Conservation (phyloP, 257 asterid species). For the Solanum ossicruentum region DNA sequence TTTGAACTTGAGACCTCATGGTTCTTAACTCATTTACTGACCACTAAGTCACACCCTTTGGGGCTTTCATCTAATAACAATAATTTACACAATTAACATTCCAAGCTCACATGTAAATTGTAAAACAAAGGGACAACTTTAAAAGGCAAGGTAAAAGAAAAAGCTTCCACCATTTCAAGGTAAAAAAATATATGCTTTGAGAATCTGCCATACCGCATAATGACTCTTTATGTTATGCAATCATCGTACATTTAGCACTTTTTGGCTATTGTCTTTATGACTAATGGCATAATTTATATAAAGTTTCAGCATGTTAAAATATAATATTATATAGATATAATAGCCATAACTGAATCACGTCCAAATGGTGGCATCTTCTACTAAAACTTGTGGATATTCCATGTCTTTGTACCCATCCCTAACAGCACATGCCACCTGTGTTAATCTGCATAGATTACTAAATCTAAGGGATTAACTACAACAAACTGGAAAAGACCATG, state of each 20-base stretch:
- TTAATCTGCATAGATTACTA: not conserved
- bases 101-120: not conserved
- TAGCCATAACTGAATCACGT: not conserved
- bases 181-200: not conserved
- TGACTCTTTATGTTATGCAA: not conserved
- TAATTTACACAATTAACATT: not conserved
- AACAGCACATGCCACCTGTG: not conserved
- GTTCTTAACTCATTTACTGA: not conserved
- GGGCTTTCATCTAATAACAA: not conserved
- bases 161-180: not conserved
- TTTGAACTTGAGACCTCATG: not conserved
- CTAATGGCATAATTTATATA: not conserved
- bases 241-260: not conserved
- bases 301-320: not conserved
- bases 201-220: not conserved
- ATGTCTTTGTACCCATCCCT: not conserved
- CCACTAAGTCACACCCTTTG: not conserved
- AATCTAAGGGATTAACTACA: not conserved
- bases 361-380: not conserved
- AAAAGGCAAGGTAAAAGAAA: not conserved
- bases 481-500: not conserved
- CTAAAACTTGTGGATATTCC: not conserved
- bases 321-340: not conserved
- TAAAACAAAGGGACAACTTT: not conserved
- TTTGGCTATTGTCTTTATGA: not conserved